phyloP scores from a whole-genome alignment of 805 yeast genomes.

The Candida pseudofarinosa region DNA sequence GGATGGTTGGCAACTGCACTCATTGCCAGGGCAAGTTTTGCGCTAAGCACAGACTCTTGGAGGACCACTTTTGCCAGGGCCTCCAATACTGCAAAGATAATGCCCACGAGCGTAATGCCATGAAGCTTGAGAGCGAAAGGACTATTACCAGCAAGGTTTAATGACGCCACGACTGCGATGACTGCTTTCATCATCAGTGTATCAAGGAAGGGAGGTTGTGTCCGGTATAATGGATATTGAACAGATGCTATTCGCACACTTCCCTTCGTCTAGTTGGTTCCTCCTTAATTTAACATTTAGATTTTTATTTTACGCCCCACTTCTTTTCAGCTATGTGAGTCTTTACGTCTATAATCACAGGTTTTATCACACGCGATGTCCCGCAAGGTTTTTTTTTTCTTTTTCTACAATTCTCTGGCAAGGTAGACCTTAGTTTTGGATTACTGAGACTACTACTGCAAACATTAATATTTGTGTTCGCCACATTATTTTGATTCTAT shows the following conservation, averaged over 20 bases:
- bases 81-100: conserved; percentile 75
- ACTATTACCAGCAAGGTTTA: conserved; percentile 72
- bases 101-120: conserved; percentile 80
- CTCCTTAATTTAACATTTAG: no score
- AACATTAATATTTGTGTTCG: not conserved
- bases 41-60: conserved; percentile 80
- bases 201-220: no score
- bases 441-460: not conserved
- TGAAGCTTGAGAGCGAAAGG: conserved; percentile 77
- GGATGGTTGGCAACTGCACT: conserved; percentile 78
- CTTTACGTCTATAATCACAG: no score
- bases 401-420: no score
- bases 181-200: no score
- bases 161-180: conserved; percentile 1
- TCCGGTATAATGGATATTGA: no score
- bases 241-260: no score
- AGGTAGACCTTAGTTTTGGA: no score
- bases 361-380: no score
- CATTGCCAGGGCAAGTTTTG: conserved; percentile 84
- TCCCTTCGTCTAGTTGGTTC: no score
- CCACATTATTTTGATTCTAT: not conserved
- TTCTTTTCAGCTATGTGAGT: not conserved
- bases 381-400: no score
- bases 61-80: conserved; percentile 78
- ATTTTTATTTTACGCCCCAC: not conserved